Conservation (phyloP, 2,329 filamentous ascomycete species). For the Aspergillus sp. region DNA sequence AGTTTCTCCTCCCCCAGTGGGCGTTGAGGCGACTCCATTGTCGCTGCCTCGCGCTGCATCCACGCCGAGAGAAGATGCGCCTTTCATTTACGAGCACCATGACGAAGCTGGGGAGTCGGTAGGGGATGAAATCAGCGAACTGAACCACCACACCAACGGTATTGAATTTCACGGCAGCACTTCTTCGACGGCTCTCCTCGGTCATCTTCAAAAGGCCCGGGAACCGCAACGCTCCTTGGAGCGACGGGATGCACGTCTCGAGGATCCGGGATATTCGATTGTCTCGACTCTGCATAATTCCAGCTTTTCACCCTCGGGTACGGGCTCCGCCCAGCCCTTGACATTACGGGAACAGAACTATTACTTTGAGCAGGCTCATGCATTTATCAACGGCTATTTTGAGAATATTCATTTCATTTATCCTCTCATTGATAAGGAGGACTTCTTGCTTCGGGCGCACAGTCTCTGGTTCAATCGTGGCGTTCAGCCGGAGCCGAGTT, state of each 20-base stretch:
- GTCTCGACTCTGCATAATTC: conserved; percentile 52
- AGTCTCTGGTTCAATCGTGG: conserved; percentile 44
- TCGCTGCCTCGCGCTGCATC: conserved; percentile 27
- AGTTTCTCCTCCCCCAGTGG: conserved; percentile 2
- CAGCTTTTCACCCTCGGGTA: conserved; percentile 41
- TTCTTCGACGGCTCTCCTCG: conserved; percentile 50
- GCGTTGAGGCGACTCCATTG: conserved; percentile 26
- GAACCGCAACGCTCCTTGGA: conserved; percentile 26
- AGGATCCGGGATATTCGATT: conserved; percentile 39
- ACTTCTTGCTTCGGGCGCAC: conserved; percentile 48
- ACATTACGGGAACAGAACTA: conserved; percentile 36
- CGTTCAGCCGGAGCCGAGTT: conserved; percentile 41
- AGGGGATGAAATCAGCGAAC: conserved; percentile 46
- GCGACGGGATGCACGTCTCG: conserved; percentile 5
- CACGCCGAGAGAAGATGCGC: conserved; percentile 21
- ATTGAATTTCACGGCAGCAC: conserved; percentile 54
- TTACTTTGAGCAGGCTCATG: conserved; percentile 48
- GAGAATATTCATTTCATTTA: conserved; percentile 53
- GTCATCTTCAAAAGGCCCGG: conserved; percentile 41
- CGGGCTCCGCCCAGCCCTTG: conserved; percentile 24
- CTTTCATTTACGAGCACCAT: conserved; percentile 19
- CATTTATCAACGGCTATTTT: conserved; percentile 53
- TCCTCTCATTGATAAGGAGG: conserved; percentile 51
- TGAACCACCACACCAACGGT: conserved; percentile 50
- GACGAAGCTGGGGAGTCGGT: conserved; percentile 29